A percentile compares a stretch with the other conserved stretches of the same genome.
These are phyloP conservation scores for Ceratopteris richardii DNA, from an alignment of 75 land plant genomes.

Conservation along the genomic window DNA sequence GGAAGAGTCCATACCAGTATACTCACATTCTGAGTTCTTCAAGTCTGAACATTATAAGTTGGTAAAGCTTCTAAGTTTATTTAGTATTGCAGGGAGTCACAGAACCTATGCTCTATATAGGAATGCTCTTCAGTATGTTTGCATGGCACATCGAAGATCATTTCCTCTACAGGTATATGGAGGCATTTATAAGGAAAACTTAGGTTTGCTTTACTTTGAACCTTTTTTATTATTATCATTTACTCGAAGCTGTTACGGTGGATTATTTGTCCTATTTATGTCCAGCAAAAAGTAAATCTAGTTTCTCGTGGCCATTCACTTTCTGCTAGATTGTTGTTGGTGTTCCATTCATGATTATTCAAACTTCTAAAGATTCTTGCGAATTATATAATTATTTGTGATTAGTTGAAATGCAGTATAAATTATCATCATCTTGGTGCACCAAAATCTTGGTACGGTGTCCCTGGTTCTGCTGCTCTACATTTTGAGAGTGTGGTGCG, in stretches of 20 bases:
- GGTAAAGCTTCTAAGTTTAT: neutral
- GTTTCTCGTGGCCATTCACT: no score
- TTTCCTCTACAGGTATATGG: conserved; percentile 67
- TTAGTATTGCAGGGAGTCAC: conserved; percentile 62
- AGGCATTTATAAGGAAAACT: neutral
- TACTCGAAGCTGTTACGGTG: no score
- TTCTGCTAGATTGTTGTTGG: no score
- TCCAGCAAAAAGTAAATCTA: no score
- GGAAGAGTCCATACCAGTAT: conserved; percentile 63
- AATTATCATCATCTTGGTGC: conserved; percentile 73
- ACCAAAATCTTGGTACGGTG: conserved; percentile 89
- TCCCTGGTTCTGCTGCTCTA: conserved; percentile 68
- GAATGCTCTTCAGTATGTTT: conserved; percentile 96
- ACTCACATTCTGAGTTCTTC: neutral
- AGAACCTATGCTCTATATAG: conserved; percentile 95
- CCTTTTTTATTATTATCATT: no score
- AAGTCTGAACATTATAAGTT: neutral
- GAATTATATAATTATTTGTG: neutral
- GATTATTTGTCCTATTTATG: no score
- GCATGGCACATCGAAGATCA: conserved; percentile 99
- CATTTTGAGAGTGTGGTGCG: conserved; percentile 64
- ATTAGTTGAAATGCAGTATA: conserved; percentile 38
- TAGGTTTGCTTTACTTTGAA: no score
- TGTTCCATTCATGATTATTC: no score
- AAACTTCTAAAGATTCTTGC: no score